A percentile compares a stretch with the other conserved stretches of the same genome.
phyloP scores from a whole-genome alignment of 169 alveolate species.

The Eimeria praecox region DNA sequence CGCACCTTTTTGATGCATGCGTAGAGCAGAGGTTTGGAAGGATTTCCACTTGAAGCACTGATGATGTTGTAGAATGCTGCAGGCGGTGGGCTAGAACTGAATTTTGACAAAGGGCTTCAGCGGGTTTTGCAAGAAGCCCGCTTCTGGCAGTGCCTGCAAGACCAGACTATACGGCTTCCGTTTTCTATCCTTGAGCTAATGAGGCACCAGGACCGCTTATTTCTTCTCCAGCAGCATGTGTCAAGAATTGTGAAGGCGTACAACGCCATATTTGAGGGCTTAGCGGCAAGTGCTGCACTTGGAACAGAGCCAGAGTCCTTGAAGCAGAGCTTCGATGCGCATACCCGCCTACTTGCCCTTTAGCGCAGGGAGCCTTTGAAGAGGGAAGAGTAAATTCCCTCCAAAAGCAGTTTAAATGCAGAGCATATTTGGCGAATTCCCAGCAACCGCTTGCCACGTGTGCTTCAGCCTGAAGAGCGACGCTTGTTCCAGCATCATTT shows the following conservation, averaged over 20 bases:
- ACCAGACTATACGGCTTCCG: conserved; percentile 89
- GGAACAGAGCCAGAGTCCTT: not conserved
- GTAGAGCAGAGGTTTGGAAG: not conserved
- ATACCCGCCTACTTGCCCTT: not conserved
- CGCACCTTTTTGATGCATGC: not conserved
- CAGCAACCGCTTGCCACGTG: not conserved
- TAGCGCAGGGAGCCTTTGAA: not conserved
- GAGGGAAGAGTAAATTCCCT: too few species aligned
- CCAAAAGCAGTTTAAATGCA: not conserved
- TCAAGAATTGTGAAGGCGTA: conserved; percentile 94
- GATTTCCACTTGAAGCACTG: too few species aligned
- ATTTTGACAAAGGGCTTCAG: conserved; percentile 91
- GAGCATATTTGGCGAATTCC: not conserved
- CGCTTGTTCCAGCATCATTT: conserved; percentile 87
- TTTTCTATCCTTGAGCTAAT: conserved; percentile 88
- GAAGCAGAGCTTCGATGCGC: not conserved
- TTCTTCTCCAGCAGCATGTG: conserved; percentile 93
- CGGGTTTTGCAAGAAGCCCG: conserved; percentile 91
- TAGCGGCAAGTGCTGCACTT: conserved; percentile 76
- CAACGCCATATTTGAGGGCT: conserved; percentile 90
- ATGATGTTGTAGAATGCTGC: not conserved
- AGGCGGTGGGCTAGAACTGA: conserved; percentile 88
- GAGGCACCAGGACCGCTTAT: conserved; percentile 90
- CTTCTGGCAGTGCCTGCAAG: conserved; percentile 94
- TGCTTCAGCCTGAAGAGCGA: conserved; percentile 87